Conservation (phyloP, 108 stramenopile genomes). For the Schizochytrium sp. region DNA sequence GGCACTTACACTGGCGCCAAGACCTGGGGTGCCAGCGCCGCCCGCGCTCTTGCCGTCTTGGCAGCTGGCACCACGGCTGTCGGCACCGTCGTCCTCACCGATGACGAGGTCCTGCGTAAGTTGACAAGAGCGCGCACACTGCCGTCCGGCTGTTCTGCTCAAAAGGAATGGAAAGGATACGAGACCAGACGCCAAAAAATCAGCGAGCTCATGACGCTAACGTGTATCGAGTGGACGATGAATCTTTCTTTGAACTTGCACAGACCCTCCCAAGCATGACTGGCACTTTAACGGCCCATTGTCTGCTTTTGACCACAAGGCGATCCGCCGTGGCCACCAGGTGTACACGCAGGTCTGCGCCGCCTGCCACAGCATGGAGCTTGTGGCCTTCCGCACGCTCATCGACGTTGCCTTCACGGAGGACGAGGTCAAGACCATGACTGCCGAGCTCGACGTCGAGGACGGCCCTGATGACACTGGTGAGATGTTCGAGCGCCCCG, state of each 20-base stretch:
- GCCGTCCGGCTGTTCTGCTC: background rate
- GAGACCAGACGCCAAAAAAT: background rate
- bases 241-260: background rate
- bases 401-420: constrained; percentile 91
- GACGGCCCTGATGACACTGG: constrained; percentile 93
- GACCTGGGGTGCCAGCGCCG: background rate
- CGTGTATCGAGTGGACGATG: background rate
- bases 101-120: constrained; percentile 12
- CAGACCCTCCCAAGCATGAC: background rate
- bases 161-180: background rate
- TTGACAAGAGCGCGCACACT: background rate
- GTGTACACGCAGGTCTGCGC: constrained; percentile 98
- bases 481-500: constrained; percentile 83
- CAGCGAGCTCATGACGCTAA: background rate
- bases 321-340: constrained; percentile 96
- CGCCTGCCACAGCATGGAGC: constrained; percentile 78
- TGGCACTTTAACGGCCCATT: constrained; percentile 8
- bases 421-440: constrained; percentile 78
- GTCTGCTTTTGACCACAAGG: constrained; percentile 52
- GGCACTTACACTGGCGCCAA: background rate
- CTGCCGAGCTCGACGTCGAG: constrained; percentile 78
- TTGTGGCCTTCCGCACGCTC: constrained; percentile 89
- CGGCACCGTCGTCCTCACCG: background rate
- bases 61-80: background rate
- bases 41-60: background rate